These are phyloP conservation scores for Colletotrichum destructivum DNA, from an alignment of 2,329 filamentous ascomycete species.

Conservation along the genomic window DNA sequence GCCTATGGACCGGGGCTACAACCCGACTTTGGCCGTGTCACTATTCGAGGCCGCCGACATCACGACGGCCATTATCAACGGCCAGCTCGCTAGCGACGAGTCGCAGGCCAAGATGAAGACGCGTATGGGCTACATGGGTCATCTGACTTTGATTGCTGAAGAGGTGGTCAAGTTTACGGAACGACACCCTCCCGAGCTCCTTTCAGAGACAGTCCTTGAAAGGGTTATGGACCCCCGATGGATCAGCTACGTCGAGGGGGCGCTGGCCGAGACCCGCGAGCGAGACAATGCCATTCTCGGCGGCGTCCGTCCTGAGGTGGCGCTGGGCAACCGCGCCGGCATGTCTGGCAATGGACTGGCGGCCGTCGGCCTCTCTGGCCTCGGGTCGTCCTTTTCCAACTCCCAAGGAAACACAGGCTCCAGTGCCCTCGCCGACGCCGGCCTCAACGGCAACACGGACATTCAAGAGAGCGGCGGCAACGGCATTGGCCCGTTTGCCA, in stretches of 20 bases:
- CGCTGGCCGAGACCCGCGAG: conserved; percentile 92
- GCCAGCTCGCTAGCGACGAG: conserved; percentile 88
- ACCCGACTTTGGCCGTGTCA: conserved; percentile 89
- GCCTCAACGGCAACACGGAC: conserved; percentile 68
- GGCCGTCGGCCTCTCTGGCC: conserved; percentile 58
- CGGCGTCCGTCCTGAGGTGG: conserved; percentile 92
- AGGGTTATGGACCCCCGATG: conserved; percentile 91
- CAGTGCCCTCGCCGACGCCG: conserved; percentile 41
- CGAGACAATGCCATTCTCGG: conserved; percentile 98
- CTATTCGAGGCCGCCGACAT: conserved; percentile 93
- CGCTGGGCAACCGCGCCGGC: conserved; percentile 82
- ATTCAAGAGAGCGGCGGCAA: conserved; percentile 74
- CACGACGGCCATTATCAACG: conserved; percentile 91
- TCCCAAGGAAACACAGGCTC: conserved; percentile 43
- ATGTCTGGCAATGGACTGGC: conserved; percentile 59
- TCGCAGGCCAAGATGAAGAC: conserved; percentile 88
- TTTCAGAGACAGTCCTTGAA: conserved; percentile 88
- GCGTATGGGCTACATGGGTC: conserved; percentile 97
- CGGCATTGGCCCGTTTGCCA: conserved; percentile 80
- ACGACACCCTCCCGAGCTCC: conserved; percentile 88
- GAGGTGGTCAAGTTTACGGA: conserved; percentile 99
- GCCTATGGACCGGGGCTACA: conserved; percentile 96
- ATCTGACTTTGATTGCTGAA: conserved; percentile 95
- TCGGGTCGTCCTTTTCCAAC: conserved; percentile 53
- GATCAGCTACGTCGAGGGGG: conserved; percentile 95